Conservation (phyloP, 768 basidiomycete genomes). For the Rossbeevera mucosa region DNA sequence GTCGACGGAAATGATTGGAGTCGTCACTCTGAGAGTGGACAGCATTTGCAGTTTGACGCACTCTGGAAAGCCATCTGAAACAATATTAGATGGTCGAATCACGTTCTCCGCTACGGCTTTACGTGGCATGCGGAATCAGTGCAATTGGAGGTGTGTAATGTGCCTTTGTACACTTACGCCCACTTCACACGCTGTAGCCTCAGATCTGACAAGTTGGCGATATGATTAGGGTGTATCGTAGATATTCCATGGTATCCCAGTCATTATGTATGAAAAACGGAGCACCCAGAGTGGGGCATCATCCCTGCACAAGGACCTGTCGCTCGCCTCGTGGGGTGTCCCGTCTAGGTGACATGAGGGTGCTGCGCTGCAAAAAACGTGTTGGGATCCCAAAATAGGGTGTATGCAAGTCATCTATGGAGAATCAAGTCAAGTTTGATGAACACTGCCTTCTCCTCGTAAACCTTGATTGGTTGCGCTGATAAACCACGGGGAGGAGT, state of each 20-base stretch:
- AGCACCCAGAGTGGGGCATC: constrained; percentile 20
- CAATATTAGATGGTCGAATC: constrained; percentile 8
- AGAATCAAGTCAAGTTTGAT: constrained; percentile 17
- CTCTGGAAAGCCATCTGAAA: constrained; percentile 28
- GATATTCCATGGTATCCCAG: constrained; percentile 21
- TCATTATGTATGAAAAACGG: constrained; percentile 31
- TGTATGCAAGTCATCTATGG: constrained; percentile 11
- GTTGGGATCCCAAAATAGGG: constrained; percentile 27
- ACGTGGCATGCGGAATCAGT: constrained; percentile 22
- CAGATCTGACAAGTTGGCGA: constrained; percentile 20
- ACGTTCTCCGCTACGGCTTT: constrained; percentile 18
- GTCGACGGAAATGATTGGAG: constrained; percentile 36
- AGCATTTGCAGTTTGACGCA: constrained; percentile 25
- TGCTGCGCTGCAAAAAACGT: constrained; percentile 34
- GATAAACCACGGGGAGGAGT: constrained; percentile 31
- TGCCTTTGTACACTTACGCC: constrained; percentile 23
- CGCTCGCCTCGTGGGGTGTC: constrained; percentile 29
- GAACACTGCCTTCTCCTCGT: constrained; percentile 28
- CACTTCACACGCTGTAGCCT: constrained; percentile 17
- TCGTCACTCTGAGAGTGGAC: constrained; percentile 24
- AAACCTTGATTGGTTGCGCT: constrained; percentile 31
- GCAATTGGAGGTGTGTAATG: constrained; percentile 20
- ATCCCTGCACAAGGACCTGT: constrained; percentile 21
- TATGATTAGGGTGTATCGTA: constrained; percentile 18
- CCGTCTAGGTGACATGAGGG: constrained; percentile 25